Evolutionary conservation across 2,329 filamentous ascomycete species (phyloP), one percentile per base, ranked within the genome.

Genomic region (Colletotrichum aenigma): DNA sequence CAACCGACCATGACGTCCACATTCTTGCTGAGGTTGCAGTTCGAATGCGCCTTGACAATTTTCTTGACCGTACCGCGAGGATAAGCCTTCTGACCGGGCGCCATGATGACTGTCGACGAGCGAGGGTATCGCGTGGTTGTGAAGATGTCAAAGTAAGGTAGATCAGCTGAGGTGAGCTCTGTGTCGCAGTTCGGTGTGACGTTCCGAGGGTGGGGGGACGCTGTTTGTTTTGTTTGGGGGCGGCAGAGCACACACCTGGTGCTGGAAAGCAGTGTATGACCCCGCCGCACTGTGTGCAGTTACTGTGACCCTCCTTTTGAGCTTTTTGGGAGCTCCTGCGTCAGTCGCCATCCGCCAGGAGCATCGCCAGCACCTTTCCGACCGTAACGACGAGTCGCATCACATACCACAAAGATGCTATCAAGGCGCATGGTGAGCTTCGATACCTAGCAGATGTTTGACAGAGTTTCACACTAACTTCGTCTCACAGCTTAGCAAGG

Each of bases 21-120:
- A 84, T 97, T 96, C 85, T 95, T 97, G 87, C 93, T 95, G 77
- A 98, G 85, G 78, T 91, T 94, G 82, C 93, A 92, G 77, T 94
- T 94, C 10, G 95, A 94, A 84, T 98, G 95, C 21, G 95, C 95
- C 86, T 98, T 98, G 81, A 97, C 89, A 76, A 97, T 96, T 84
- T 96, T 96, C 85, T 96, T 97, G 80, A 98, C 89, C 0, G 95
- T 97, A 21, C 92, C 93, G 77, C 96, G 93, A 13, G 96, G 96
- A 81, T 98, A 98, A 16, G 95, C 88, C 79, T 95, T 96, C 81
- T 93, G 93, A 26, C 91, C 88, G 15, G 90, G 86, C 67, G 90
- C 91, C 90, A 93, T 93, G 13, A 66, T 79, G 72, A 32, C 30
- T 7, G 28, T n/a, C 16, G 21, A n/a, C 15, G 9, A 13, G 16